Evolutionary conservation across 192 early-diverging fungal species (phyloP).

Genomic region (Podila epicladia): DNA sequence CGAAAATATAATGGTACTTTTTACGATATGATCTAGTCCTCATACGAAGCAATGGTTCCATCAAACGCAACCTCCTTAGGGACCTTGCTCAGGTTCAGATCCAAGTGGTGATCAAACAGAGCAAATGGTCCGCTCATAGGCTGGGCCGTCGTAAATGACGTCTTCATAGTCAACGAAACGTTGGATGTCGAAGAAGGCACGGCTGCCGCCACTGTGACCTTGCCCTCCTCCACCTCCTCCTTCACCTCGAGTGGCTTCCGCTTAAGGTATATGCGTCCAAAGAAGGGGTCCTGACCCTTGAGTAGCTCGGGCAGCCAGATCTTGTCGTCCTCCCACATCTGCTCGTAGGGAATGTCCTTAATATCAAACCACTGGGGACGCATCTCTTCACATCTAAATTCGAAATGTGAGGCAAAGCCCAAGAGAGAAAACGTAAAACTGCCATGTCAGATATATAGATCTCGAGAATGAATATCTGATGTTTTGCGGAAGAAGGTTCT

Average conservation of each 20-base stretch:
- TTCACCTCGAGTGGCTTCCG: conserved; percentile 9
- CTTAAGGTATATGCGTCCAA: conserved; percentile 39
- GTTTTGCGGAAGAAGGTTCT: too few relatives aligned
- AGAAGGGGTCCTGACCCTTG: conserved; percentile 39
- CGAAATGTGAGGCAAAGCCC: too few relatives aligned
- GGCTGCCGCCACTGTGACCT: not conserved
- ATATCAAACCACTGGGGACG: conserved; percentile 73
- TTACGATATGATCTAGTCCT: not conserved
- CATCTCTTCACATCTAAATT: conserved; percentile 75
- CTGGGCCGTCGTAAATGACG: conserved; percentile 15
- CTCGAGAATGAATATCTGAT: too few relatives aligned
- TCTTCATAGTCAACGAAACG: conserved; percentile 27
- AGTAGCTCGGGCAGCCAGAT: conserved; percentile 68
- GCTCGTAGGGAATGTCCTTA: conserved; percentile 65
- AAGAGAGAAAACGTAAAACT: not conserved
- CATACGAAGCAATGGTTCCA: conserved; percentile 37
- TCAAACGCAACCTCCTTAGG: conserved; percentile 30
- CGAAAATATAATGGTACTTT: not conserved
- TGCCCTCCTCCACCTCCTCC: not conserved
- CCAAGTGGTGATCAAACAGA: conserved; percentile 24
- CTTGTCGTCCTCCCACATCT: conserved; percentile 80
- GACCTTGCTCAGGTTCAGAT: not conserved
- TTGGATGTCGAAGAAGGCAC: not conserved
- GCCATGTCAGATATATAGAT: too few relatives aligned
- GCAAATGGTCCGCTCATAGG: conserved; percentile 38